phyloP scores from a whole-genome alignment of 164 flowering plant species.

The Tetracentron sinense region DNA sequence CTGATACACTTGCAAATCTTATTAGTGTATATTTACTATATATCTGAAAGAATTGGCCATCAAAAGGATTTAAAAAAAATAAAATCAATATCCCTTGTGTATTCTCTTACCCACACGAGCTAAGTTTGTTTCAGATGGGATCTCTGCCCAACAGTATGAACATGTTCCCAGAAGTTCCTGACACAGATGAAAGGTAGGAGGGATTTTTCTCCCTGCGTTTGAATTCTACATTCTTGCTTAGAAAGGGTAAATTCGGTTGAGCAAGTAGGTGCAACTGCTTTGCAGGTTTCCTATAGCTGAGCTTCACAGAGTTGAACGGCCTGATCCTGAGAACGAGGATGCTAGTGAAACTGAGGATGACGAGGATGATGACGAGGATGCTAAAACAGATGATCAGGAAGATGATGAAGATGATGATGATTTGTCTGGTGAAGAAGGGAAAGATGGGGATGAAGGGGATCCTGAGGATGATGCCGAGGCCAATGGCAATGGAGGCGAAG shows the following conservation, averaged over 20 bases:
- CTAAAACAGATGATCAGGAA: too few relatives aligned
- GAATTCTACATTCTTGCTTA: neutral
- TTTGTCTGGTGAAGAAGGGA: constrained; percentile 33
- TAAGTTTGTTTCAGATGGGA: constrained; percentile 17
- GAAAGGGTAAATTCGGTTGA: neutral
- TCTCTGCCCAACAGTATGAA: neutral
- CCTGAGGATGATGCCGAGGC: constrained; percentile 45
- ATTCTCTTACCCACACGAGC: too few relatives aligned
- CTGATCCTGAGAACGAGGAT: constrained; percentile 50
- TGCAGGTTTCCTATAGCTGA: constrained; percentile 48
- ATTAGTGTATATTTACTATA: too few relatives aligned
- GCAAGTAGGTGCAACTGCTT: neutral
- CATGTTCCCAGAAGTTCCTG: constrained; percentile 3
- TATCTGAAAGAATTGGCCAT: too few relatives aligned
- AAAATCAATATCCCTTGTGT: too few relatives aligned
- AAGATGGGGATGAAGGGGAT: constrained; percentile 43
- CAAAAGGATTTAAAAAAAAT: too few relatives aligned
- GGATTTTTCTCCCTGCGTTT: neutral
- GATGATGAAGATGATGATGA: constrained; percentile 28
- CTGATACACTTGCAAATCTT: too few relatives aligned
- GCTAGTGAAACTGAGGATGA: constrained; percentile 60
- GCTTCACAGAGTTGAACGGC: constrained; percentile 29
- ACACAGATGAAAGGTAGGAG: constrained; percentile 14
- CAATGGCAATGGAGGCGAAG: constrained; percentile 47
- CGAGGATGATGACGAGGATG: constrained; percentile 54